Evolutionary conservation across 148 eudicot species (phyloP).

Genomic region (Cornus controversa): DNA sequence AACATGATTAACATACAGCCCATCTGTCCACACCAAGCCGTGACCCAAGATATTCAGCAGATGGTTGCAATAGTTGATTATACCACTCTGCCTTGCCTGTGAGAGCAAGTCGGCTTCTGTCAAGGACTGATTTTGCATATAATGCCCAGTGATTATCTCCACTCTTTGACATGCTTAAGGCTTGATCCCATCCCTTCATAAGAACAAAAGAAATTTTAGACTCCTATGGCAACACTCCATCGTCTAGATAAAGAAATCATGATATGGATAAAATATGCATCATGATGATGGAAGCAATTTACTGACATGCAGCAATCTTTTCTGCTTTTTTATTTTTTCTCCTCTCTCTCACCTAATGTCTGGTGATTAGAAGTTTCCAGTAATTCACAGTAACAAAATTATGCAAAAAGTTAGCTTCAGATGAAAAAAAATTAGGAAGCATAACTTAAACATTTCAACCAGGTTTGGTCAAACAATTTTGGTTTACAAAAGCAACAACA

Average conservation of each 20-base stretch:
- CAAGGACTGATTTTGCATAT: conserved; percentile 96
- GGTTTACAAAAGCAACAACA: background rate
- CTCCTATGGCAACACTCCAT: background rate
- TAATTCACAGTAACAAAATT: too few relatives aligned
- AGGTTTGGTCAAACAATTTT: background rate
- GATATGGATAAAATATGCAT: background rate
- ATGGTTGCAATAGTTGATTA: conserved; percentile 84
- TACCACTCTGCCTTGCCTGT: conserved; percentile 85
- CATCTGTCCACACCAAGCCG: conserved; percentile 82
- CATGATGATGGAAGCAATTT: background rate
- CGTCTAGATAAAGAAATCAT: background rate
- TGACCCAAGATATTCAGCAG: conserved; percentile 94
- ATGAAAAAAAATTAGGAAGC: too few relatives aligned
- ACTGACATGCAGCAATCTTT: too few relatives aligned
- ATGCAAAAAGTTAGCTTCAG: too few relatives aligned
- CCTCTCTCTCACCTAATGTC: too few relatives aligned
- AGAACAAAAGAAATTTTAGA: conserved; percentile 14
- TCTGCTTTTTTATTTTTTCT: too few relatives aligned
- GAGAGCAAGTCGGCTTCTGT: conserved; percentile 85
- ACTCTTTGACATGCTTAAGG: conserved; percentile 59
- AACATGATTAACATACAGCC: conserved; percentile 68
- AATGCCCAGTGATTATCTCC: conserved; percentile 76
- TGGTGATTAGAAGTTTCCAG: too few relatives aligned
- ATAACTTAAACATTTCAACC: background rate
- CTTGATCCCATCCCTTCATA: conserved; percentile 81